Evolutionary conservation across 1,284 basidiomycete genomes (phyloP), one percentile per base, ranked within the genome.

Genomic region (Trametes pubescens): DNA sequence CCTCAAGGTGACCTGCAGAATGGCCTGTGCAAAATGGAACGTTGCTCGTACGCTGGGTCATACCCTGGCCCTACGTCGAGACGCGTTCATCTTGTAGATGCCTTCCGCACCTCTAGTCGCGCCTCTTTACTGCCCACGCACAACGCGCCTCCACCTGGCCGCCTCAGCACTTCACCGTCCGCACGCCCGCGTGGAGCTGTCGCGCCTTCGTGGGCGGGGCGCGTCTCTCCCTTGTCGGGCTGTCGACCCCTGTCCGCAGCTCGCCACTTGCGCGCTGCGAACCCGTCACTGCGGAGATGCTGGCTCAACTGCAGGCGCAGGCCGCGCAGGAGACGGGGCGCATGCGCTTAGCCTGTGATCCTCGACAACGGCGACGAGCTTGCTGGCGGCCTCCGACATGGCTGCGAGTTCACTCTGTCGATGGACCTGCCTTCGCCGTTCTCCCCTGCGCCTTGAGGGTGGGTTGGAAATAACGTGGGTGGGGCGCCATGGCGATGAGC

Each of bases 121-220:
- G n/a, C n/a, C n/a, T n/a, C n/a, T n/a, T n/a, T n/a, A n/a, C n/a
- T n/a, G n/a, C n/a, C n/a, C n/a, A n/a, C n/a, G n/a, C n/a, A n/a
- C n/a, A n/a, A n/a, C n/a, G n/a, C n/a, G n/a, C n/a, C n/a, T n/a
- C n/a, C n/a, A n/a, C n/a, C n/a, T n/a, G n/a, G n/a, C n/a, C n/a
- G n/a, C n/a, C n/a, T n/a, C n/a, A n/a, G n/a, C n/a, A n/a, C n/a
- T n/a, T n/a, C n/a, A n/a, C n/a, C n/a, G n/a, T n/a, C n/a, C n/a
- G n/a, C n/a, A n/a, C n/a, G n/a, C n/a, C n/a, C 11, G 86, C 86
- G 16, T 88, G 86, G 86, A 84, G 82, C 68, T 55, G 55, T 47
- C 74, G 78, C 38, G 75, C 76, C 11, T 76, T 79, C 59, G 62
- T 74, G 26, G 77, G 76, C 21, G 72, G 76, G 8, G 75, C 73